phyloP scores from a whole-genome alignment of 345 rosid species.

The Gossypium sturtianum region DNA sequence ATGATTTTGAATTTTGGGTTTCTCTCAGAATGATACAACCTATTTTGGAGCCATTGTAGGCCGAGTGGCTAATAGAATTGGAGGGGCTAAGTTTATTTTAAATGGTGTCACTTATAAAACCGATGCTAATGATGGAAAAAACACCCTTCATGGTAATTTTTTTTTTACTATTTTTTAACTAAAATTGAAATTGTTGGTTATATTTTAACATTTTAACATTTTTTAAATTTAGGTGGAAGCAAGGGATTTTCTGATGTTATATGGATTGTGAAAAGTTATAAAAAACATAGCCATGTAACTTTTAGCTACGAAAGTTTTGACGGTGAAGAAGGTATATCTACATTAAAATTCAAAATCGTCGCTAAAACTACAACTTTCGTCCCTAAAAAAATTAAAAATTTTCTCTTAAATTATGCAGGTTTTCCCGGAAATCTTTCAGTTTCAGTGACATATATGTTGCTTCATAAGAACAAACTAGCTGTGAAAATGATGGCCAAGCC shows the following conservation, averaged over 20 bases:
- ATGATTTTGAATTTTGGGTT: not conserved
- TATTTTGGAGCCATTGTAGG: conserved; percentile 85
- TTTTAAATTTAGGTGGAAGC: conserved; percentile 42
- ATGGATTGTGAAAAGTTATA: conserved; percentile 47
- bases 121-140: conserved; percentile 58
- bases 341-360: too few species aligned
- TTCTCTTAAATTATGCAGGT: conserved; percentile 27
- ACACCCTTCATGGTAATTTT: conserved; percentile 64
- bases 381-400: not conserved
- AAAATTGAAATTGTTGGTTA: not conserved
- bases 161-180: not conserved
- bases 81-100: conserved; percentile 50
- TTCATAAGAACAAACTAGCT: conserved; percentile 39
- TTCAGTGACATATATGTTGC: conserved; percentile 53
- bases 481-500: conserved; percentile 62
- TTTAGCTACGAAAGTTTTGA: conserved; percentile 56
- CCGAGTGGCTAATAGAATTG: conserved; percentile 81
- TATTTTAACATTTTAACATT: not conserved
- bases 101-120: conserved; percentile 52
- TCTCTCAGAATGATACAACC: conserved; percentile 53
- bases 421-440: conserved; percentile 67
- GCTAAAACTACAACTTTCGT: too few species aligned
- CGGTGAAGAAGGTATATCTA: conserved; percentile 53
- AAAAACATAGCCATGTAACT: conserved; percentile 41
- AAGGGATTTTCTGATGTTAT: conserved; percentile 57